Base-by-base conservation (phyloP, 2,329 filamentous ascomycete genomes). In the Phaeophleospora eucalypticola region DNA sequence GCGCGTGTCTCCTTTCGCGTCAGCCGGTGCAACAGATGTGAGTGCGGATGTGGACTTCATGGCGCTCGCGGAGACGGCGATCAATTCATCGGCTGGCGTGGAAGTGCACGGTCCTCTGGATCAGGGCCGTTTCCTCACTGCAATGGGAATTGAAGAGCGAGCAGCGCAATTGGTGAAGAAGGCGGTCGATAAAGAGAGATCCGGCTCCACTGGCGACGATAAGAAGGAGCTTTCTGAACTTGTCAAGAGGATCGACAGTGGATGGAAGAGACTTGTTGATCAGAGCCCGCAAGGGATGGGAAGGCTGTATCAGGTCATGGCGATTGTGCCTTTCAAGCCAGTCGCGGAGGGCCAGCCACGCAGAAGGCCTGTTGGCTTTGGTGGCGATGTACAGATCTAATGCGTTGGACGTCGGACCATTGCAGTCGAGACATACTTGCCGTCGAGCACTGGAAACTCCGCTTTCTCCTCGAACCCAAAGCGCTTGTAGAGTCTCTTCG, bases 21-120 rank as follows among this genome's bases (percentile, higher is more conserved):
- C 81, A 4, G 87, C 93, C 0, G 93, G 93, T 0, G 78, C 84
- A 19, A 89, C 94, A 2, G 93, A 98, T 64, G 75, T 98, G 17
- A 89, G 84, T 56, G 91, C 87, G 0, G 91, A 98, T 63, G 93
- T 98, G 1, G 93, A 98, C 67, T 98, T 98, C 64, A 79, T 81
- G 0, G 89, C 85, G 9, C 72, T 98, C 1, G 90, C 89, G 0
- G 90, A 97, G 64, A 77, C 86, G 1, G 90, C 90, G 0, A 77
- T 87, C 37, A 72, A 78, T 33, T 86, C 87, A 0, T 90, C 84
- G 55, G 78, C 83, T 1, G 85, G 83, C 1, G 82, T 97, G 3
- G 93, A 98, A 68, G 87, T 95, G 4, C 90, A 97, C 62, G 93
- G 93, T 0, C 93, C 93, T 0, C 83, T 95, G 1, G 82, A 89